Evolutionary conservation across 192 early-diverging fungal genomes (phyloP), one percentile per base, ranked within the genome.

Genomic region (Kickxella alabastrina): DNA sequence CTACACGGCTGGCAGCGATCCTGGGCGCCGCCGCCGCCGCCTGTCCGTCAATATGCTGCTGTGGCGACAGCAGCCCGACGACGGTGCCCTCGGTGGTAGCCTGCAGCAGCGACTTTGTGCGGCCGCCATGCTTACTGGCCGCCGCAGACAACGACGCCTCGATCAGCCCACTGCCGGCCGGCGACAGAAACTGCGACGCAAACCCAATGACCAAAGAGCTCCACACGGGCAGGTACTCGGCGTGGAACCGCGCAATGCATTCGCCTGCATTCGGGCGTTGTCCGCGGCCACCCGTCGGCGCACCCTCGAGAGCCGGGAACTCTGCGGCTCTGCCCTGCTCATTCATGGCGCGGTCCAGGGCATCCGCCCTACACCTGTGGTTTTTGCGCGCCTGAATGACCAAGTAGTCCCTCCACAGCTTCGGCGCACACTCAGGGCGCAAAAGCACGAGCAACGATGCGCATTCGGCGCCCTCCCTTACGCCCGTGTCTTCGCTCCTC

Each of bases 171-270:
- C 63, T 74, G 12, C 62, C 59, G 21, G 70, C 58, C 0, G 72
- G 72, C 25, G 72, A 65, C 26, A 75, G 45, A 60, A 75, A 75
- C 62, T 75, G 72, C 60, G 65, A 75, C 6, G 61, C 65, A 57
- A 75, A 75, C 6, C 72, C 72, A 42, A 75, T 49, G 12, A 75
- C 65, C 36, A 68, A 40, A 25, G 61, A 65, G 54, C 58, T 75
- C 73, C 73, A 75, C 34, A 60, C 53, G 0, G 73, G 66, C 61
- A 75, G 35, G 27, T 68, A 75, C 15, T 52, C 26, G 10, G 52
- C 23, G 43, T 68, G 68, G 40, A 75, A 75, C 34, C 63, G 29
- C 35, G 57, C 26, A 21, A 64, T 52, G n/a, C 65, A 59, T n/a
- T 42, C 54, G 24, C 14, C 12, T 17, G 32, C 49, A 14, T 29